These are phyloP conservation scores for Sugiyamaella pinicola DNA, from an alignment of 1,139 yeast species.

Conservation along the genomic window DNA sequence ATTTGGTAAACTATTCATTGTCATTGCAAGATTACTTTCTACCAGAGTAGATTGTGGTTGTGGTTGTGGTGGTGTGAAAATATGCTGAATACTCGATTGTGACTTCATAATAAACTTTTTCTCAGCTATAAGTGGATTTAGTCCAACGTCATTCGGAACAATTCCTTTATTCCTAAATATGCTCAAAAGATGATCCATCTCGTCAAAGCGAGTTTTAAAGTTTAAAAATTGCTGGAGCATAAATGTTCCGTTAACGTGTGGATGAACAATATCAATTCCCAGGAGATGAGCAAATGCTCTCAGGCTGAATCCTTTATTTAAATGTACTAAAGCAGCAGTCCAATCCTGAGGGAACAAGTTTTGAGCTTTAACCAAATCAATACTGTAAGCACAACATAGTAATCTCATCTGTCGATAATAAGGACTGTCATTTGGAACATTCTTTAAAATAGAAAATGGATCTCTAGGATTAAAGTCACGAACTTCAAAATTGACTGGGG, in stretches of 20 bases:
- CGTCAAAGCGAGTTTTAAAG: slow-evolving; percentile 14
- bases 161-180: slow-evolving; percentile 2
- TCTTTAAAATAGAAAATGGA: slow-evolving; percentile 19
- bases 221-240: slow-evolving; percentile 15
- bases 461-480: slow-evolving; percentile 21
- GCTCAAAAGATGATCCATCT: not conserved
- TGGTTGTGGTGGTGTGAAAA: slow-evolving; percentile 4
- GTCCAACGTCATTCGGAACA: slow-evolving; percentile 11
- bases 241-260: slow-evolving; percentile 17
- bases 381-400: slow-evolving; percentile 20
- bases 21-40: not conserved
- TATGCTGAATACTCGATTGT: slow-evolving; percentile 13
- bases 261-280: slow-evolving; percentile 22
- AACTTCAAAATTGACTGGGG: slow-evolving; percentile 20
- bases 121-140: slow-evolving; percentile 5
- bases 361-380: slow-evolving; percentile 7
- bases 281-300: slow-evolving; percentile 18
- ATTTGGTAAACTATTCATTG: slow-evolving; percentile 2
- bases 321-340: slow-evolving; percentile 22
- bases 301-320: slow-evolving; percentile 18
- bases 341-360: slow-evolving; percentile 19
- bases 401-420: slow-evolving; percentile 20
- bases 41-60: not conserved
- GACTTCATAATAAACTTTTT: slow-evolving; percentile 14
- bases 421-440: slow-evolving; percentile 23